Conservation (phyloP, 768 basidiomycete species). For the Pleurotus sapidus region DNA sequence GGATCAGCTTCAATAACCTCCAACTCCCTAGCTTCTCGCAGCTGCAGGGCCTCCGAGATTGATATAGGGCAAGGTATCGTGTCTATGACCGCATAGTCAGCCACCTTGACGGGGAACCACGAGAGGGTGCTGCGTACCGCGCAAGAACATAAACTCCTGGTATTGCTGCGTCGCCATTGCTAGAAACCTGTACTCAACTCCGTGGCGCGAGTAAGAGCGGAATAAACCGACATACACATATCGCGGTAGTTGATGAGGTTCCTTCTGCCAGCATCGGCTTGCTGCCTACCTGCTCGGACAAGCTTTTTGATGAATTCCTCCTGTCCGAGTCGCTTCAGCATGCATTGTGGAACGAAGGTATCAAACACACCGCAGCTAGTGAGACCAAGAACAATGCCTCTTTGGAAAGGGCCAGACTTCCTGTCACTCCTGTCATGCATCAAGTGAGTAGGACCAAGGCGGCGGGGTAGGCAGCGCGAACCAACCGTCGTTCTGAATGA, state of each 20-base stretch:
- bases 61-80: conserved; percentile 64
- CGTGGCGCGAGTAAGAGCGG: not conserved
- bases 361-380: conserved; percentile 61
- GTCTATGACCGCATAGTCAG: conserved; percentile 34
- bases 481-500: conserved; percentile 76
- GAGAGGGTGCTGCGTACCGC: conserved; percentile 36
- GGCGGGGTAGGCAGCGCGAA: conserved; percentile 6
- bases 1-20: conserved; percentile 60
- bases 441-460: not conserved
- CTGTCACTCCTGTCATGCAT: conserved; percentile 45
- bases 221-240: conserved; percentile 57
- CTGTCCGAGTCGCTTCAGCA: conserved; percentile 32
- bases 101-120: conserved; percentile 7
- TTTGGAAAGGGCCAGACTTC: conserved; percentile 66
- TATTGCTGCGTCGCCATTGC: conserved; percentile 59
- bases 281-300: conserved; percentile 63
- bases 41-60: conserved; percentile 55
- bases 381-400: conserved; percentile 75
- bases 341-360: conserved; percentile 1
- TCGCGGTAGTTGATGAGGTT: conserved; percentile 66
- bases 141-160: conserved; percentile 71
- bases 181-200: conserved; percentile 18
- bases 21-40: conserved; percentile 50
- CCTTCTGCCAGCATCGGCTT: conserved; percentile 58
- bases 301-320: conserved; percentile 85